Evolutionary conservation across 2,329 filamentous ascomycete genomes (phyloP).

Genomic region (Hymenoscyphus infarciens): DNA sequence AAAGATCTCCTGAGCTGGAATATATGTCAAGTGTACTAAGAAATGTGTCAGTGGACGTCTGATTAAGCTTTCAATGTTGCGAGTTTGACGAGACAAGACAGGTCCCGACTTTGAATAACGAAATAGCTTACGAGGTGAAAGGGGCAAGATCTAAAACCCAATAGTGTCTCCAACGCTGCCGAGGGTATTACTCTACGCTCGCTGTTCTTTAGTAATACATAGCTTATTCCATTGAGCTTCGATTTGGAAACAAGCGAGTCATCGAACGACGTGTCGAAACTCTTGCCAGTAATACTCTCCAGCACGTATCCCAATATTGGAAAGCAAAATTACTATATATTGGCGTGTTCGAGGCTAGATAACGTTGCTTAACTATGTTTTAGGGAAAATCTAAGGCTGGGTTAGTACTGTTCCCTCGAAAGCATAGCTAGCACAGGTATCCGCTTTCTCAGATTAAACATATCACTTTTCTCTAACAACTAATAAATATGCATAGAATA

Average conservation of each 20-base stretch:
- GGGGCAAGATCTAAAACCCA: constrained; percentile 17
- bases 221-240: constrained; percentile 34
- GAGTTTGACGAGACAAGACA: neutral
- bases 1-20: constrained; percentile 35
- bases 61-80: neutral
- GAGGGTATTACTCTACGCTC: constrained; percentile 16
- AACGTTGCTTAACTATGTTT: constrained; percentile 13
- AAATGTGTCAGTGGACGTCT: constrained; percentile 2
- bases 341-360: constrained; percentile 36
- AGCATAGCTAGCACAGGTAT: neutral
- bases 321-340: constrained; percentile 40
- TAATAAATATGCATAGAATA: neutral
- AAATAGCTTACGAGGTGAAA: constrained; percentile 16
- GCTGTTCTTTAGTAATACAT: constrained; percentile 11
- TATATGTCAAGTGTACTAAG: constrained; percentile 37
- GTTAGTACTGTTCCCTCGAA: neutral
- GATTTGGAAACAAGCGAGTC: constrained; percentile 35
- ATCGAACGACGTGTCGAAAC: constrained; percentile 32
- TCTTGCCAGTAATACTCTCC: constrained; percentile 39
- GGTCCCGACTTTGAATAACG: too few relatives aligned
- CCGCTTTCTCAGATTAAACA: too few relatives aligned
- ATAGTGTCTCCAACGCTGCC: constrained; percentile 2
- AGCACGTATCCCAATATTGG: constrained; percentile 39
- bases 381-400: neutral
- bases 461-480: too few relatives aligned